These are phyloP conservation scores for Oehlia diaphana DNA, from an alignment of 192 early-diverging fungal genomes.

Conservation along the genomic window DNA sequence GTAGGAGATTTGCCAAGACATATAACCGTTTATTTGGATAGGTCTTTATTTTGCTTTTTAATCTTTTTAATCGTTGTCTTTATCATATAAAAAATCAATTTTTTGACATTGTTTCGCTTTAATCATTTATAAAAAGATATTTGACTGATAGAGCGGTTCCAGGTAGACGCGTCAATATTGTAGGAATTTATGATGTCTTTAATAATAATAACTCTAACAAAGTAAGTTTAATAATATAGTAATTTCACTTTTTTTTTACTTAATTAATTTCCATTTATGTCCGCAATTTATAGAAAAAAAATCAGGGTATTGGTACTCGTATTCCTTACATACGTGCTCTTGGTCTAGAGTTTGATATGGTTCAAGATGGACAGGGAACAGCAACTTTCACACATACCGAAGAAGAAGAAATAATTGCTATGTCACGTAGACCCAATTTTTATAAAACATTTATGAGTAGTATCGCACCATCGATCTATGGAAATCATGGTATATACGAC, in stretches of 20 bases:
- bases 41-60: constrained; percentile 38
- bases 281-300: background rate
- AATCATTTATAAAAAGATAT: constrained; percentile 44
- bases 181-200: constrained; percentile 95
- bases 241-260: background rate
- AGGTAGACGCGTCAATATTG: constrained; percentile 88
- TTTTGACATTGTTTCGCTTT: background rate
- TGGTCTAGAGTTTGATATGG: constrained; percentile 83
- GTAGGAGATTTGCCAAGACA: constrained; percentile 98
- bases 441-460: constrained; percentile 88
- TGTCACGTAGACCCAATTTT: constrained; percentile 86
- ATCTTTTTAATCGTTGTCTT: background rate
- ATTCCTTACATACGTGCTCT: constrained; percentile 79
- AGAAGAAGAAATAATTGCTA: constrained; percentile 87
- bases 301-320: constrained; percentile 76
- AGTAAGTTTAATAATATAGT: constrained; percentile 31
- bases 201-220: constrained; percentile 66
- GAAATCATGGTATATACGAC: constrained; percentile 67
- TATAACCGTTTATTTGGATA: constrained; percentile 86
- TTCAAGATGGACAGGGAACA: constrained; percentile 57
- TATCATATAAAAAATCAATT: no score
- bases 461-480: constrained; percentile 97
- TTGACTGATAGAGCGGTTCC: constrained; percentile 91
- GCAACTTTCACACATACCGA: constrained; percentile 84
- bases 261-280: background rate